These are phyloP conservation scores for Fraxinus paxiana DNA, from an alignment of 305 asterid species.

Conservation along the genomic window DNA sequence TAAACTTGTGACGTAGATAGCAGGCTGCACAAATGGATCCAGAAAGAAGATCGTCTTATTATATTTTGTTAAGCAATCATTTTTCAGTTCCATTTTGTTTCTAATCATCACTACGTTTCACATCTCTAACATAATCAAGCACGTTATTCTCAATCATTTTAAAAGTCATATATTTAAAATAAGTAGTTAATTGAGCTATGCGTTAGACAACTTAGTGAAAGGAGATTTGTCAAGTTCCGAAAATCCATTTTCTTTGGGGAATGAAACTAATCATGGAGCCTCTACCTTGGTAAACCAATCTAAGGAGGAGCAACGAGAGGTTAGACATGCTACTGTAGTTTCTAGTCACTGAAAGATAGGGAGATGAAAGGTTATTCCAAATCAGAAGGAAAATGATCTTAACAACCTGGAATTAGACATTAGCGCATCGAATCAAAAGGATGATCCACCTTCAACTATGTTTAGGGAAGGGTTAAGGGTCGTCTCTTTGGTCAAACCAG, in stretches of 20 bases:
- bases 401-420: background rate
- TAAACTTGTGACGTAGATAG: slow-evolving; percentile 91
- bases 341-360: background rate
- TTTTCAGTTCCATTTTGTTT: background rate
- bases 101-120: background rate
- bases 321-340: background rate
- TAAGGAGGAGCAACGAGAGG: background rate
- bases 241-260: background rate
- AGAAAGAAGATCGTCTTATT: slow-evolving; percentile 1
- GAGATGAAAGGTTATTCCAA: background rate
- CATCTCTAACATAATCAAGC: background rate
- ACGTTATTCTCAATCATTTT: background rate
- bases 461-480: background rate
- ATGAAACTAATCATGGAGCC: background rate
- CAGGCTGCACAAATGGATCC: slow-evolving; percentile 60
- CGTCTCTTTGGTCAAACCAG: background rate
- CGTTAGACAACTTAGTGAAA: background rate
- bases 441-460: background rate
- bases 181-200: background rate
- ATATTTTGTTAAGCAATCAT: background rate
- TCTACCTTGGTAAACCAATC: background rate
- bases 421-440: background rate
- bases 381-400: background rate
- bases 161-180: background rate
- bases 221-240: background rate